These are phyloP conservation scores for Blumeriella jaapii DNA, from an alignment of 2,329 filamentous ascomycete genomes.

Conservation along the genomic window DNA sequence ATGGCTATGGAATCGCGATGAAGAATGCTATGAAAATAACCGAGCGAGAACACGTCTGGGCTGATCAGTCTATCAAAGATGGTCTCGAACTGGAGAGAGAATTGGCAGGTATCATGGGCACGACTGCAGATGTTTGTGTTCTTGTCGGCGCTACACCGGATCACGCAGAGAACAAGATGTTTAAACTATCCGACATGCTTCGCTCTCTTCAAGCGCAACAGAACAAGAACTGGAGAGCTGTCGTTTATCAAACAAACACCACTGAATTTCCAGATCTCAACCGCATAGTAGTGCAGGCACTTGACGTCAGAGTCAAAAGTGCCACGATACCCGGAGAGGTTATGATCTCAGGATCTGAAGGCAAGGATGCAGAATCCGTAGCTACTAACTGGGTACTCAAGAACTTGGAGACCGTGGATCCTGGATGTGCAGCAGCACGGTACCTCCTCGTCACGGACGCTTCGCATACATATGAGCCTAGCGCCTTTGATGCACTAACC, in stretches of 20 bases:
- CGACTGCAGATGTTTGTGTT: constrained; percentile 6
- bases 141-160: constrained; percentile 3
- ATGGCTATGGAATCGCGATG: constrained; percentile 9
- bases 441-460: constrained; percentile 9
- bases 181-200: constrained; percentile 8
- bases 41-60: constrained; percentile 7
- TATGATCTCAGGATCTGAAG: neutral
- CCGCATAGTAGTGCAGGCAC: neutral
- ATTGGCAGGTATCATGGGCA: neutral
- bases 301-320: constrained; percentile 4
- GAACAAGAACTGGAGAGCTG: constrained; percentile 6
- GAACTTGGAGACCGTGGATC: constrained; percentile 1
- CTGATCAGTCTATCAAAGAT: neutral
- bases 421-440: constrained; percentile 2
- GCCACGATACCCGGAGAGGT: neutral
- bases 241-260: constrained; percentile 1
- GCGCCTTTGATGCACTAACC: constrained; percentile 4
- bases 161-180: constrained; percentile 3
- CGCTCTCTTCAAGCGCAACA: constrained; percentile 8
- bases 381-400: constrained; percentile 8
- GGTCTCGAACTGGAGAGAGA: neutral
- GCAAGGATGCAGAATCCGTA: neutral
- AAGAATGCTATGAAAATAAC: constrained; percentile 6
- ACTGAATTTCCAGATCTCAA: constrained; percentile 1
- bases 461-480: constrained; percentile 5